A percentile compares a stretch with the other conserved stretches of the same genome.
Evolutionary conservation across 352 stramenopile species (phyloP).

Genomic region (Phytopythium cucurbitacearum): DNA sequence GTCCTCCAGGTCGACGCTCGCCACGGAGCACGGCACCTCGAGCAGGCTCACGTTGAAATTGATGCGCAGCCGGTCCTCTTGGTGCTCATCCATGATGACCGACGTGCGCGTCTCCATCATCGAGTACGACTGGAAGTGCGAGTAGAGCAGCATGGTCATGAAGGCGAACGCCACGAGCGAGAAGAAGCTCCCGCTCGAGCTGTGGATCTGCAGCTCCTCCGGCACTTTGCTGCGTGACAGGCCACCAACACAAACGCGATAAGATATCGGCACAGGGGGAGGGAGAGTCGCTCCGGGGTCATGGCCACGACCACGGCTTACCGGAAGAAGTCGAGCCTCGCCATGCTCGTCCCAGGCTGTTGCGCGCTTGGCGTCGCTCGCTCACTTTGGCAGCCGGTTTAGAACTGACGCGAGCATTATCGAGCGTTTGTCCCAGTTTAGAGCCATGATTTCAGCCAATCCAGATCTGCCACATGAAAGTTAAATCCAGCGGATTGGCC

Average conservation of each 20-base stretch:
- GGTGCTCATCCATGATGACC: slow-evolving; percentile 67
- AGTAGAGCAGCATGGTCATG: slow-evolving; percentile 51
- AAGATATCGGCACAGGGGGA: slow-evolving; percentile 1
- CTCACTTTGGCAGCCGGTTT: background rate
- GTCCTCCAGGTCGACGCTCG: slow-evolving; percentile 77
- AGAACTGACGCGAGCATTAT: background rate
- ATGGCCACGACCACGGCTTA: slow-evolving; percentile 11
- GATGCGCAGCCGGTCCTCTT: slow-evolving; percentile 78
- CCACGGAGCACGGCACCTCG: slow-evolving; percentile 60
- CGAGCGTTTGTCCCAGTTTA: too few species aligned
- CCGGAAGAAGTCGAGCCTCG: slow-evolving; percentile 64
- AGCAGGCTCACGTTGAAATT: slow-evolving; percentile 85
- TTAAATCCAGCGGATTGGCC: background rate
- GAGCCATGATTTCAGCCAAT: background rate
- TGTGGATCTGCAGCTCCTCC: slow-evolving; percentile 70
- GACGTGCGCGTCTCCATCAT: slow-evolving; percentile 39
- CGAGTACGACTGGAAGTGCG: slow-evolving; percentile 55
- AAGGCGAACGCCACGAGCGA: slow-evolving; percentile 55
- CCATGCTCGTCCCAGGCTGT: slow-evolving; percentile 7
- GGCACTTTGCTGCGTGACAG: slow-evolving; percentile 50
- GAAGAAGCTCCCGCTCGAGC: slow-evolving; percentile 55
- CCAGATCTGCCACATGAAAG: background rate
- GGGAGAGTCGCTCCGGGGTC: background rate
- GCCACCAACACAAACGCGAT: slow-evolving; percentile 8
- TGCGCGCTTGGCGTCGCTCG: background rate